Base-by-base conservation (phyloP, 108 stramenopile genomes). In the Skeletonema costatum region DNA sequence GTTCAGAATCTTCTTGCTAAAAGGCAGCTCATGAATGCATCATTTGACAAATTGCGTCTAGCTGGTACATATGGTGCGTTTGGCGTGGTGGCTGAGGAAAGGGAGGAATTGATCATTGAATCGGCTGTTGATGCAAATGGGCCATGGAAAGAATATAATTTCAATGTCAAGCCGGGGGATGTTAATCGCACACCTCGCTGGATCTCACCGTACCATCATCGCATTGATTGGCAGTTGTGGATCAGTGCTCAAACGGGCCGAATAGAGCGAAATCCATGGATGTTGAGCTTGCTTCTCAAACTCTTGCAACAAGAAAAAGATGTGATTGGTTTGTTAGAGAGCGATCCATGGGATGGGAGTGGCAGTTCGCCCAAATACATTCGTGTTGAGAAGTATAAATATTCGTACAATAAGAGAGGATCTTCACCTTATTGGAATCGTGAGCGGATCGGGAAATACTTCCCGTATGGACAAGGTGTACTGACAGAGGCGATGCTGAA, bases 181-280 rank as follows among this genome's bases (percentile, higher is more conserved):
- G 65, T 89, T 29, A 58, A 68, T 32, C 59, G 74, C 46, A 41
- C 46, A 9, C 86, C 87, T 21, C 32, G 53, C 32, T 89, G 76
- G 64, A 87, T 88, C 19, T 85, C 85, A 19, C 88, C 88, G 4
- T 89, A 89, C 53, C 88, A 89, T 63, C 83, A 87, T 73, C 85
- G 90, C 33, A 53, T 91, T 4, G 88, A 91, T 59, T 91, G 90
- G 88, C 87, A 85, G 62, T 78, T 88, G 70, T 91, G 90, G 90
- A 89, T 91, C 56, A 85, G 88, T 8, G 50, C 73, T 11, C 46
- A 70, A 19, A 44, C 62, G 1, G 83, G 79, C 6, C 53, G 66
- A 32, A 51, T 88, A 4, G 85, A 87, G 33, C 60, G 82, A 25
- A 82, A 77, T 71, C 88, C 85, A 8, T 91, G 90, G 90, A 68